Percentiles rank a stretch among this genome's conserved stretches.
Evolutionary conservation across 2,329 filamentous ascomycete genomes (phyloP).

Genomic region (Penicillium sp.): DNA sequence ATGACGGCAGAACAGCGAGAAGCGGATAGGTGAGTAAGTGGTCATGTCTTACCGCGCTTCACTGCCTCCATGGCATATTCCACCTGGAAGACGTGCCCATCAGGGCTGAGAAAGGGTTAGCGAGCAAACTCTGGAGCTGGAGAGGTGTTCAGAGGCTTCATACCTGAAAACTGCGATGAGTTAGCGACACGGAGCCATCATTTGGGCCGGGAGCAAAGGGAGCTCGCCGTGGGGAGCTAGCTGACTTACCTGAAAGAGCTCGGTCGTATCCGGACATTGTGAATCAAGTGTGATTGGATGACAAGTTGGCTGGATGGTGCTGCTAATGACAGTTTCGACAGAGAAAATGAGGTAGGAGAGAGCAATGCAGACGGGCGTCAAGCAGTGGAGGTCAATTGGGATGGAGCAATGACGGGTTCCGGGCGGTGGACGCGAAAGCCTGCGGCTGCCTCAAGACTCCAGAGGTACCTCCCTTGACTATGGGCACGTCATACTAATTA

Average conservation of each 20-base stretch:
- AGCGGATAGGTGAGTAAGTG: slow-evolving; percentile 10
- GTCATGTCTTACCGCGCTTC: slow-evolving; percentile 73
- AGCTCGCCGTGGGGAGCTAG: slow-evolving; percentile 25
- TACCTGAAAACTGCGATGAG: slow-evolving; percentile 76
- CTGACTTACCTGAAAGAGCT: slow-evolving; percentile 87
- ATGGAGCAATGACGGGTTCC: slow-evolving; percentile 28
- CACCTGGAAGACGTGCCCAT: slow-evolving; percentile 99
- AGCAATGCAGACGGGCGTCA: slow-evolving; percentile 13
- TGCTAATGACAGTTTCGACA: background rate
- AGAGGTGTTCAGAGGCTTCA: slow-evolving; percentile 12
- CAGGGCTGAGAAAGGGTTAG: slow-evolving; percentile 71
- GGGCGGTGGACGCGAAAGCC: slow-evolving; percentile 30
- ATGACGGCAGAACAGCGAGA: background rate
- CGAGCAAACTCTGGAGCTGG: slow-evolving; percentile 16
- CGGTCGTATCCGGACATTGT: slow-evolving; percentile 93
- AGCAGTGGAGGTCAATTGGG: slow-evolving; percentile 16
- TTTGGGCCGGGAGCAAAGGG: slow-evolving; percentile 32
- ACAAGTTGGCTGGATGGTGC: background rate
- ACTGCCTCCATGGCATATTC: slow-evolving; percentile 99
- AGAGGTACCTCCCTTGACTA: slow-evolving; percentile 7
- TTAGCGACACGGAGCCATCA: slow-evolving; percentile 41
- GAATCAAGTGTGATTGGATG: slow-evolving; percentile 12
- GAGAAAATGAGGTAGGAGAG: slow-evolving; percentile 7
- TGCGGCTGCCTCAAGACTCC: slow-evolving; percentile 27
- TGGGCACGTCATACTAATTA: slow-evolving; percentile 1